Evolutionary conservation across 495 filamentous ascomycete species (phyloP).

Genomic region (Cairneyella variabilis): DNA sequence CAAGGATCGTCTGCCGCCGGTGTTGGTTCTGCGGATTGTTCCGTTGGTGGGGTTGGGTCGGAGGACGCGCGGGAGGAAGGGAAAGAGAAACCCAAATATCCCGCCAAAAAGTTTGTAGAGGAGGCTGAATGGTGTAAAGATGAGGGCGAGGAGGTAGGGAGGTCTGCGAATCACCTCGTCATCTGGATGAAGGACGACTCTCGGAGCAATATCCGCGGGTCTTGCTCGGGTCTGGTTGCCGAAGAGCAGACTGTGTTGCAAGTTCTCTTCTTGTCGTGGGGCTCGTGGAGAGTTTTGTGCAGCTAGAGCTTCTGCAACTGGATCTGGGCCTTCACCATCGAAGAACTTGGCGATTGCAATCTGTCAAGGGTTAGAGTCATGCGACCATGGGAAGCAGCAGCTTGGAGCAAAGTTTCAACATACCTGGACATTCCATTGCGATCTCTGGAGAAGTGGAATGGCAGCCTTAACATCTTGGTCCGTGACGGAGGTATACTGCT

Average conservation of each 20-base stretch:
- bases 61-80: conserved; percentile 76
- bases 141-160: conserved; percentile 67
- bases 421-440: conserved; percentile 96
- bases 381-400: background rate
- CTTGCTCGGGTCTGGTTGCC: conserved; percentile 33
- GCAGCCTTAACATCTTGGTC: conserved; percentile 75
- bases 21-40: conserved; percentile 50
- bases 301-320: conserved; percentile 54
- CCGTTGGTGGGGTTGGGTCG: conserved; percentile 24
- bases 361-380: conserved; percentile 36
- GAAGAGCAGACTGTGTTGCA: conserved; percentile 54
- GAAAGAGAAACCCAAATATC: conserved; percentile 70
- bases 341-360: conserved; percentile 97
- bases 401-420: conserved; percentile 19
- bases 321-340: conserved; percentile 86
- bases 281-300: conserved; percentile 55
- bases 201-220: conserved; percentile 62
- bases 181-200: conserved; percentile 72
- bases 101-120: conserved; percentile 65
- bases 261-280: conserved; percentile 64
- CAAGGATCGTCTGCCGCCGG: conserved; percentile 65
- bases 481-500: conserved; percentile 86
- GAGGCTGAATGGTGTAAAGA: conserved; percentile 80
- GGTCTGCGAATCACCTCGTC: conserved; percentile 59
- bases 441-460: conserved; percentile 73